Evolutionary conservation across 805 yeast species (phyloP).

Genomic region (Ogataea glucozyma): DNA sequence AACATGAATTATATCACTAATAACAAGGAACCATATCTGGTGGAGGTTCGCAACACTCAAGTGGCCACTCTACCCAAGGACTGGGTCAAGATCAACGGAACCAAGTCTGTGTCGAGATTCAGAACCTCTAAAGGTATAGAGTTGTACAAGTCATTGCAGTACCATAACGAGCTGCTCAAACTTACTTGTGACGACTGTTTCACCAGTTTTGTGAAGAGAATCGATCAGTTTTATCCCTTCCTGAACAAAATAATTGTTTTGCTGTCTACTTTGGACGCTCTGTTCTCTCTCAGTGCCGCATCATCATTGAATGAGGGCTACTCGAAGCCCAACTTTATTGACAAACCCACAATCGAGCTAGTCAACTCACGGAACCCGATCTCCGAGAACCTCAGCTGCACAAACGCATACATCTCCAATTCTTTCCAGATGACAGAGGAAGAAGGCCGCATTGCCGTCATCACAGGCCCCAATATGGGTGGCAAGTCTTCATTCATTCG

Average conservation of each 20-base stretch:
- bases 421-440: conserved; percentile 50
- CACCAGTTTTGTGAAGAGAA: conserved; percentile 38
- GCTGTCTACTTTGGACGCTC: conserved; percentile 63
- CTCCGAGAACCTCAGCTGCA: conserved; percentile 23
- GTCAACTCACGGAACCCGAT: conserved; percentile 51
- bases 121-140: conserved; percentile 59
- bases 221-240: conserved; percentile 39
- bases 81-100: conserved; percentile 77
- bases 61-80: conserved; percentile 61
- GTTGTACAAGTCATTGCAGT: conserved; percentile 56
- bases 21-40: conserved; percentile 66
- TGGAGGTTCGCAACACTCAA: conserved; percentile 70
- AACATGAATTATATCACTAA: conserved; percentile 55
- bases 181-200: conserved; percentile 50
- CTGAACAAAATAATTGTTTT: conserved; percentile 46
- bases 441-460: conserved; percentile 56
- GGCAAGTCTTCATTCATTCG: conserved; percentile 80
- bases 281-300: conserved; percentile 64
- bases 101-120: conserved; percentile 69
- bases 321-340: conserved; percentile 52
- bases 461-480: conserved; percentile 90
- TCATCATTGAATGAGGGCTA: conserved; percentile 48
- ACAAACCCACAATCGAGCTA: conserved; percentile 49
- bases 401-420: conserved; percentile 59
- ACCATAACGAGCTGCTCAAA: conserved; percentile 56